These are phyloP conservation scores for Hortiboletus campestris DNA, from an alignment of 768 basidiomycete genomes.

Conservation along the genomic window DNA sequence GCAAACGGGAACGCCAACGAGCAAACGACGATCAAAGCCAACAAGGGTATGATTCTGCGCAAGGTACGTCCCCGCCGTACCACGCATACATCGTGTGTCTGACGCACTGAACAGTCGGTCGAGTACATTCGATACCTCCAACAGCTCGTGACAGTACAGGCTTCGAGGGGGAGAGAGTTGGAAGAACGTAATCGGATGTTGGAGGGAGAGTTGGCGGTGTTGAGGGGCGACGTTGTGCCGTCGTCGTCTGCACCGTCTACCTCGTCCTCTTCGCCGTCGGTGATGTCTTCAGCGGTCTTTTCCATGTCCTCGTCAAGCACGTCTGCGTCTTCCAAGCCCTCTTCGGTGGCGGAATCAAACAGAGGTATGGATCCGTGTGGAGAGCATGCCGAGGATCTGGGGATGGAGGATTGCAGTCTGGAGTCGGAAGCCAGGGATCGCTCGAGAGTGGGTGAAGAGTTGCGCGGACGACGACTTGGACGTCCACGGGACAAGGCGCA, in stretches of 20 bases:
- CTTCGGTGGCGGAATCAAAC: slow-evolving; percentile 1
- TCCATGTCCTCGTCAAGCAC: slow-evolving; percentile 17
- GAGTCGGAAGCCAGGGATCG: slow-evolving; percentile 1
- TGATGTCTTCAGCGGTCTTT: slow-evolving; percentile 16
- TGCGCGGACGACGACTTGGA: slow-evolving; percentile 20
- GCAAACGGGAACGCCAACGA: slow-evolving; percentile 20
- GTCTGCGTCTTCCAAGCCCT: slow-evolving; percentile 8
- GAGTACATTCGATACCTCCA: slow-evolving; percentile 73
- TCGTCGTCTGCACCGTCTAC: slow-evolving; percentile 10
- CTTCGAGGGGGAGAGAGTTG: slow-evolving; percentile 73
- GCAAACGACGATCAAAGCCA: slow-evolving; percentile 70
- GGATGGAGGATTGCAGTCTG: slow-evolving; percentile 16
- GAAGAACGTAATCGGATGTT: slow-evolving; percentile 62
- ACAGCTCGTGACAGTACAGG: slow-evolving; percentile 80
- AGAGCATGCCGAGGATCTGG: slow-evolving; percentile 11
- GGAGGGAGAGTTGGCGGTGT: slow-evolving; percentile 29
- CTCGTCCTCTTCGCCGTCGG: slow-evolving; percentile 20
- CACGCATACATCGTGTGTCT: slow-evolving; percentile 1
- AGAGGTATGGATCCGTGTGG: not conserved
- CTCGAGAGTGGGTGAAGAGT: not conserved
- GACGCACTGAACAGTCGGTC: slow-evolving; percentile 36
- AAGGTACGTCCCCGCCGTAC: slow-evolving; percentile 46
- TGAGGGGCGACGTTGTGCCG: slow-evolving; percentile 16
- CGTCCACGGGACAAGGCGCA: slow-evolving; percentile 19
- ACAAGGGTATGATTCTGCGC: slow-evolving; percentile 90